These are phyloP conservation scores for Zymoseptoria ardabiliae DNA, from an alignment of 2,329 filamentous ascomycete species.

Conservation along the genomic window DNA sequence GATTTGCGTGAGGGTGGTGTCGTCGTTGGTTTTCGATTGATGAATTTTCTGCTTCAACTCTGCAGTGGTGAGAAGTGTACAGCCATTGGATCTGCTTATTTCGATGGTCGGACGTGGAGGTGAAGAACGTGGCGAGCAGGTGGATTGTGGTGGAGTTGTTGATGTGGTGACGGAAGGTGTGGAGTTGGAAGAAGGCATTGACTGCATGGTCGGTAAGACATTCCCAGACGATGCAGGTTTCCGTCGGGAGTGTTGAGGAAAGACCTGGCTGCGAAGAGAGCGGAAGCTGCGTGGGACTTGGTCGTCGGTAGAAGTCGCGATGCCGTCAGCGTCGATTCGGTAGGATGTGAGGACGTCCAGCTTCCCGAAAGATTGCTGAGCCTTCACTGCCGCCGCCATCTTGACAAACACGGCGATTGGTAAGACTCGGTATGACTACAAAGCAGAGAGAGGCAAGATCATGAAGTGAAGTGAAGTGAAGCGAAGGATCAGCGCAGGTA, in stretches of 20 bases:
- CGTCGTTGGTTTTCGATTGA: conserved; percentile 13
- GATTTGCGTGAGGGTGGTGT: conserved; percentile 16
- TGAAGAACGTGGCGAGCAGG: conserved; percentile 23
- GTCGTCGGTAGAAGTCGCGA: neutral
- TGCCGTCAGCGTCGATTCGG: neutral
- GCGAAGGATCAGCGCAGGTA: neutral
- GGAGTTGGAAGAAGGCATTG: neutral
- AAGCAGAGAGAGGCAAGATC: neutral
- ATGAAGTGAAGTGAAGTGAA: neutral
- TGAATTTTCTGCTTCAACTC: conserved; percentile 21
- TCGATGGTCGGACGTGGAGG: conserved; percentile 18
- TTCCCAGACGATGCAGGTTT: neutral
- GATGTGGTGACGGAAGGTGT: neutral
- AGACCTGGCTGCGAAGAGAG: neutral
- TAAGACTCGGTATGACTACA: neutral
- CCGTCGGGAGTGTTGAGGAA: neutral
- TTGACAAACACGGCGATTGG: neutral
- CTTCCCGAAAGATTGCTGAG: neutral
- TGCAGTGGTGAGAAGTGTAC: conserved; percentile 15
- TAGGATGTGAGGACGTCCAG: neutral
- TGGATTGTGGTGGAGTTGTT: neutral
- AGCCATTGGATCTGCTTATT: conserved; percentile 21
- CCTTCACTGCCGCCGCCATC: neutral
- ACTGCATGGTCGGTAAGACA: neutral
- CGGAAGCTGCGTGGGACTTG: neutral